phyloP scores from a whole-genome alignment of 768 basidiomycete genomes.

The Termitomyces sp. region DNA sequence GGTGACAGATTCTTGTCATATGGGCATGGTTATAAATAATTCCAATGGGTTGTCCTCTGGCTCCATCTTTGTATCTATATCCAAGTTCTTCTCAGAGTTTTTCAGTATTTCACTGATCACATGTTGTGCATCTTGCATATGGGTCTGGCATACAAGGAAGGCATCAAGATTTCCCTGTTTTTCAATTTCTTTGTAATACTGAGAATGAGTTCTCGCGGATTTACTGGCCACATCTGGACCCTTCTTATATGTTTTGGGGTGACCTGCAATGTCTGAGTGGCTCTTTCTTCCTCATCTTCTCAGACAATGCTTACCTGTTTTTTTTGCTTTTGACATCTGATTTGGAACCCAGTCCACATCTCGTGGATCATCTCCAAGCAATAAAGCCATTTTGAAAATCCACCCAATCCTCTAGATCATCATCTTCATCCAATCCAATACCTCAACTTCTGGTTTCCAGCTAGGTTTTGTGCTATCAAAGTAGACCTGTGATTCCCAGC shows the following conservation, averaged over 20 bases:
- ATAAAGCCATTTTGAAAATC: background rate
- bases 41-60: too few species aligned
- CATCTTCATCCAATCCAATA: background rate
- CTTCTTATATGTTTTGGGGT: background rate
- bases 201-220: slow-evolving; percentile 2
- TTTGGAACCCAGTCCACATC: too few species aligned
- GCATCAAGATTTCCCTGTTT: slow-evolving; percentile 4
- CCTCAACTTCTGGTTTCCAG: background rate
- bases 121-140: background rate
- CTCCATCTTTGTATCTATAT: too few species aligned
- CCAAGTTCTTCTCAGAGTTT: too few species aligned
- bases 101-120: background rate
- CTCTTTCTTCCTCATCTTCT: background rate
- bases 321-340: background rate
- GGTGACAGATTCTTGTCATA: too few species aligned
- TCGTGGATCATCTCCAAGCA: too few species aligned
- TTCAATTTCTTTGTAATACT: slow-evolving; percentile 1
- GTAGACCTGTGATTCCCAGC: background rate
- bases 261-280: background rate
- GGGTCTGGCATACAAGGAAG: background rate
- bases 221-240: slow-evolving; percentile 13
- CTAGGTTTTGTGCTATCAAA: background rate
- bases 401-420: background rate
- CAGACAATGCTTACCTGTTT: background rate
- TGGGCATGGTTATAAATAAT: too few species aligned